phyloP scores from a whole-genome alignment of 305 asterid genomes.

The Coffea humblotiana region DNA sequence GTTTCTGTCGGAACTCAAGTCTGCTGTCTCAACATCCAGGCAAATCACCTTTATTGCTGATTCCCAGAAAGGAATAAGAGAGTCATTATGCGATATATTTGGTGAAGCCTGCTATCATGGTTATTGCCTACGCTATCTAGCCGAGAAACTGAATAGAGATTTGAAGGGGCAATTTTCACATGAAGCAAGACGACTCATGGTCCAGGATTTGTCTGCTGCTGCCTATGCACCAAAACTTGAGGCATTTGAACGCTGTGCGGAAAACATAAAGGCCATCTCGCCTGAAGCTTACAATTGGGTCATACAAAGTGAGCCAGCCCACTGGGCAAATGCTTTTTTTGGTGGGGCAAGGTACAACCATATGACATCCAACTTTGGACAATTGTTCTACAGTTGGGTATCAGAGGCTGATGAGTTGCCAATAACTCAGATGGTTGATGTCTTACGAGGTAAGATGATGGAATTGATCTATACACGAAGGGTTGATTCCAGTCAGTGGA shows the following conservation, averaged over 20 bases:
- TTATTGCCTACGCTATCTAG: slow-evolving; percentile 84
- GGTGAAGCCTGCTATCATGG: slow-evolving; percentile 86
- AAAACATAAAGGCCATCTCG: slow-evolving; percentile 89
- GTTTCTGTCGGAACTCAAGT: slow-evolving; percentile 80
- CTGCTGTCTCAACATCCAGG: slow-evolving; percentile 70
- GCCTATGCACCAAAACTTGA: slow-evolving; percentile 78
- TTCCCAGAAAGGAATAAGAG: slow-evolving; percentile 80
- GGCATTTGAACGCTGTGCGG: slow-evolving; percentile 60
- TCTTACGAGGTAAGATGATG: slow-evolving; percentile 90
- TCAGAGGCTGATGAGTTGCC: slow-evolving; percentile 94
- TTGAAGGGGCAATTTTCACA: slow-evolving; percentile 92
- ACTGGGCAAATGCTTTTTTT: slow-evolving; percentile 92
- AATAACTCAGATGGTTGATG: slow-evolving; percentile 95
- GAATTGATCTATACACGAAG: slow-evolving; percentile 72
- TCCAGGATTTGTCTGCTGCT: slow-evolving; percentile 87
- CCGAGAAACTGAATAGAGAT: slow-evolving; percentile 91
- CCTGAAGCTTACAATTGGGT: slow-evolving; percentile 94
- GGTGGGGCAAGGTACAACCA: slow-evolving; percentile 83
- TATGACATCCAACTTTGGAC: slow-evolving; percentile 89
- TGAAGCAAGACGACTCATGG: slow-evolving; percentile 97
- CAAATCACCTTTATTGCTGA: slow-evolving; percentile 86
- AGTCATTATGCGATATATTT: slow-evolving; percentile 66
- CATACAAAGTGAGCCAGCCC: slow-evolving; percentile 70
- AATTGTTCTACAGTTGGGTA: slow-evolving; percentile 87
- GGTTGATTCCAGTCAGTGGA: slow-evolving; percentile 83